phyloP scores from a whole-genome alignment of 208 protist genomes.

The Zelonia costaricensis region DNA sequence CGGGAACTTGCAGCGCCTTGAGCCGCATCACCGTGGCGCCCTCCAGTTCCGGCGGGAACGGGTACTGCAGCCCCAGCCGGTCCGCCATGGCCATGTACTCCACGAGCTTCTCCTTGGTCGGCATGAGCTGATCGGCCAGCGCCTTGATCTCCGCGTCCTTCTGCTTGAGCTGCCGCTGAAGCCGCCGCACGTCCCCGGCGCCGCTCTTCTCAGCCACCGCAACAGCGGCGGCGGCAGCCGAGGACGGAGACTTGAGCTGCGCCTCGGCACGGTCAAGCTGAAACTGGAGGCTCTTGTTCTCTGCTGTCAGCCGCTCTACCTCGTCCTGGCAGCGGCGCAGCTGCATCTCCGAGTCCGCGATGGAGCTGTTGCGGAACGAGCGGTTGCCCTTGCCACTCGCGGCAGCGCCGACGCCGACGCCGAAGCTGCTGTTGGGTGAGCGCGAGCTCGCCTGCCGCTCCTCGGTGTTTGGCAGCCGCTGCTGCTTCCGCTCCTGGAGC shows the following conservation, averaged over 20 bases:
- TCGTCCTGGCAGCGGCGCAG: slow-evolving; percentile 41
- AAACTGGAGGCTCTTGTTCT: slow-evolving; percentile 32
- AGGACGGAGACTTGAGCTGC: not conserved
- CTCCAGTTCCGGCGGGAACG: slow-evolving; percentile 72
- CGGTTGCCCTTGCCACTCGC: not conserved
- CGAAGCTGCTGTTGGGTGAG: slow-evolving; percentile 7
- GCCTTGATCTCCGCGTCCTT: slow-evolving; percentile 59
- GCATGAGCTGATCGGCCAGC: slow-evolving; percentile 70
- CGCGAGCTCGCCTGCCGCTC: slow-evolving; percentile 6
- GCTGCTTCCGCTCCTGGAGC: slow-evolving; percentile 2
- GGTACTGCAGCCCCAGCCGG: slow-evolving; percentile 79
- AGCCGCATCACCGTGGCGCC: slow-evolving; percentile 62
- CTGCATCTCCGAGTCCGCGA: slow-evolving; percentile 39
- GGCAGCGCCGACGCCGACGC: not conserved
- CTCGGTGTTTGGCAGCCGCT: not conserved
- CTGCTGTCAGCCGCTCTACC: slow-evolving; percentile 35
- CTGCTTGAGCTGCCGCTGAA: slow-evolving; percentile 32
- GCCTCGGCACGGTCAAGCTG: slow-evolving; percentile 3
- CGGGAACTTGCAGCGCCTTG: slow-evolving; percentile 43
- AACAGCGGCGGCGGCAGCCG: not conserved
- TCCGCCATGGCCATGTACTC: slow-evolving; percentile 90
- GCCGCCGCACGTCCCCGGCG: slow-evolving; percentile 13
- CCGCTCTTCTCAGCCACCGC: not conserved
- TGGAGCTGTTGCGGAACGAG: slow-evolving; percentile 21
- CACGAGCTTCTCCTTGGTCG: slow-evolving; percentile 80